A percentile compares a stretch with the other conserved stretches of the same genome.
phyloP scores from a whole-genome alignment of 2,329 filamentous ascomycete species.

The Diaporthe amygdali region DNA sequence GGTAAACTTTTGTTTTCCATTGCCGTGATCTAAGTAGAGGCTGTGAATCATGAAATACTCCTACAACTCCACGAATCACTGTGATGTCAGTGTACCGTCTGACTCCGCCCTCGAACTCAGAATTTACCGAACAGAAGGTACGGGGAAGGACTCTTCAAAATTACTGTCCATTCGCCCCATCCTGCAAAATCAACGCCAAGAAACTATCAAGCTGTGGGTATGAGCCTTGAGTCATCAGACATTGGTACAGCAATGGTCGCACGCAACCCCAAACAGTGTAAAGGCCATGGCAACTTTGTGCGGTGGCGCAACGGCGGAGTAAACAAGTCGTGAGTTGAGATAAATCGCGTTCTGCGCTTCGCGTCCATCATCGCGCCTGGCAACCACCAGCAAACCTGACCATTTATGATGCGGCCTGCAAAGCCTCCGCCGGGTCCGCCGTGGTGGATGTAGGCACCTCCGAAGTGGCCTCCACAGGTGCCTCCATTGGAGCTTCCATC shows the following conservation, averaged over 20 bases:
- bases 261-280: not conserved
- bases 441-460: not conserved
- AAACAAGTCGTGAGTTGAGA: not conserved
- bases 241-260: not conserved
- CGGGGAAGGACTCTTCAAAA: not conserved
- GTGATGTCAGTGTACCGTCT: constrained; percentile 13
- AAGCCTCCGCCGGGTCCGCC: not conserved
- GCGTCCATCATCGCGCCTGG: not conserved
- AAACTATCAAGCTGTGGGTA: not conserved
- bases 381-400: not conserved
- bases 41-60: constrained; percentile 19
- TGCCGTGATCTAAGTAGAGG: constrained; percentile 21
- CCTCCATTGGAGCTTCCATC: not conserved
- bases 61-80: constrained; percentile 25
- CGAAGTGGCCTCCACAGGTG: not conserved
- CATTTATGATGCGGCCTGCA: not conserved
- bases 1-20: constrained; percentile 26
- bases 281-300: not conserved
- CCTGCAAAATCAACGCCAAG: constrained; percentile 12
- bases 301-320: not conserved
- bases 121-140: not conserved
- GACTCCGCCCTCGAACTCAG: constrained; percentile 20
- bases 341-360: not conserved
- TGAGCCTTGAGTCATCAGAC: not conserved
- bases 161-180: not conserved